Percentiles rank a stretch among this genome's conserved stretches.
Conservation (phyloP, 345 rosid genomes). For the Acer negundo region DNA sequence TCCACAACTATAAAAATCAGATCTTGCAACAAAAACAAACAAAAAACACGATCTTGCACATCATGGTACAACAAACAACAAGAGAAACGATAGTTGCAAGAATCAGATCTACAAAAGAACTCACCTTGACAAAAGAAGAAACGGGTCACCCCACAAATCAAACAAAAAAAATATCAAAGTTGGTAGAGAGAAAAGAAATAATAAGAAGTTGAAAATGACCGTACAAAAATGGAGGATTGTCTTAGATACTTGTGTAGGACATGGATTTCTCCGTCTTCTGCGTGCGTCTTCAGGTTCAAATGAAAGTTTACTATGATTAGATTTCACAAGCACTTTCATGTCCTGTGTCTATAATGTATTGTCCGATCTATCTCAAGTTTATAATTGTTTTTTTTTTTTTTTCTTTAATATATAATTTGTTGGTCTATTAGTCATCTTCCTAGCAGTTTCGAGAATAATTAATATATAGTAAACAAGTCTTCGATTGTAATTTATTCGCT, state of each 20-base stretch:
- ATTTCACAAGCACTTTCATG: background rate
- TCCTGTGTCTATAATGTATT: background rate
- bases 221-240: conserved; percentile 1
- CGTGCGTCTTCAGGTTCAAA: conserved; percentile 4
- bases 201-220: background rate
- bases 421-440: background rate
- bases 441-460: background rate
- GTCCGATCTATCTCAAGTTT: background rate
- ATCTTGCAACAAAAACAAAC: conserved; percentile 7
- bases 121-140: conserved; percentile 3
- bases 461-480: background rate
- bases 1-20: conserved; percentile 1
- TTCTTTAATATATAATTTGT: background rate
- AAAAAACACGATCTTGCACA: background rate
- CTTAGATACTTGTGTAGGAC: conserved; percentile 1
- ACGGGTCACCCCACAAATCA: background rate
- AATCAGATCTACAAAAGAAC: conserved; percentile 16
- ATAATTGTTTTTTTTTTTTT: background rate
- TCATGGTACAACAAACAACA: background rate
- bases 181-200: background rate
- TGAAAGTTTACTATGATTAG: conserved; percentile 5
- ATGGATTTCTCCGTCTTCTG: conserved; percentile 14
- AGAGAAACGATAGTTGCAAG: background rate
- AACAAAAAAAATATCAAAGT: background rate
- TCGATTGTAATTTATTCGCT: background rate